Conservation (phyloP, 2,329 filamentous ascomycete species). For the Botrytis deweyae region DNA sequence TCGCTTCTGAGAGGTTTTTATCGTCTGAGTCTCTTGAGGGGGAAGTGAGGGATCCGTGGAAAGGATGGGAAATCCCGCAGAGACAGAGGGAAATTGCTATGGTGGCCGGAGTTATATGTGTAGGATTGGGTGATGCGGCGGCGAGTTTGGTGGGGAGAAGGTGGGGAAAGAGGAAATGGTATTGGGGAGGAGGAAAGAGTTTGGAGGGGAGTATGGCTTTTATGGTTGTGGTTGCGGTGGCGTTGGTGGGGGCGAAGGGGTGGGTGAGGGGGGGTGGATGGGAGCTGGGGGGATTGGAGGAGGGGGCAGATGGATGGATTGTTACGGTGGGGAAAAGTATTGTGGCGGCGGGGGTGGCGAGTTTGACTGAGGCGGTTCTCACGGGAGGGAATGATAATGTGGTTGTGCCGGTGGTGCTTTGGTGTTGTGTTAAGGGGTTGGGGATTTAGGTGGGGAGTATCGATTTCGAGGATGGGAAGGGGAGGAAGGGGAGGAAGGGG, state of each 20-base stretch:
- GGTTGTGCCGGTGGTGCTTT: conserved; percentile 76
- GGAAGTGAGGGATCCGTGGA: conserved; percentile 52
- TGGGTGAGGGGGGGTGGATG: conserved; percentile 81
- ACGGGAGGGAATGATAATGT: conserved; percentile 99
- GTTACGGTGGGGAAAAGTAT: conserved; percentile 55
- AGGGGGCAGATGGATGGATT: conserved; percentile 45
- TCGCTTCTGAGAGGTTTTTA: not conserved
- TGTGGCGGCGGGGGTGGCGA: conserved; percentile 75
- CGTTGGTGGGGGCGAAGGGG: conserved; percentile 65
- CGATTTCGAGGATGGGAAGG: too few relatives aligned
- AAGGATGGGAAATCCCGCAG: conserved; percentile 71
- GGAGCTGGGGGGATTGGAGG: conserved; percentile 57
- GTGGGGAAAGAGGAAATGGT: conserved; percentile 86
- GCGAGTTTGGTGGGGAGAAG: conserved; percentile 86
- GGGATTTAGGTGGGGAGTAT: conserved; percentile 31
- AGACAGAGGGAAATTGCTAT: conserved; percentile 78
- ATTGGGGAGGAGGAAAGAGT: conserved; percentile 95
- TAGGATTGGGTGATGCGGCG: conserved; percentile 91
- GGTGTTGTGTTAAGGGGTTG: conserved; percentile 82
- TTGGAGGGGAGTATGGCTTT: conserved; percentile 87
- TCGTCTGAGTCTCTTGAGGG: not conserved
- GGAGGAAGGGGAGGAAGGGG: too few relatives aligned
- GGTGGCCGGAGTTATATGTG: conserved; percentile 89
- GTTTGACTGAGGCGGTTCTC: conserved; percentile 89
- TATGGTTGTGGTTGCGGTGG: conserved; percentile 71